phyloP scores from a whole-genome alignment of 2,329 filamentous ascomycete species.

The Simplicillium sp. region DNA sequence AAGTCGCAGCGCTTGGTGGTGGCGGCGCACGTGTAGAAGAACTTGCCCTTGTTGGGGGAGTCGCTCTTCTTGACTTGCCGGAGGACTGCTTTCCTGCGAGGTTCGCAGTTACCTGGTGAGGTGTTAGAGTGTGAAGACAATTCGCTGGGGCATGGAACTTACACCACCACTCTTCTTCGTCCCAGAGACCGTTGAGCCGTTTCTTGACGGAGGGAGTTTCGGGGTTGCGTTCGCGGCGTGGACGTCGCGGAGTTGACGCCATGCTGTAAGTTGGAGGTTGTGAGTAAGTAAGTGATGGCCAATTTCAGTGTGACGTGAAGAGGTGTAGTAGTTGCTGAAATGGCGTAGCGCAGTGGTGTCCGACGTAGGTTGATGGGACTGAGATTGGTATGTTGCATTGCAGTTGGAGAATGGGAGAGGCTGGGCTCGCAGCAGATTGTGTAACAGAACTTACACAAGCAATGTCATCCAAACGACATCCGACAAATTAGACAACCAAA shows the following conservation, averaged over 20 bases:
- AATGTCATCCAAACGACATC: too few relatives aligned
- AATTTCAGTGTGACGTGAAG: background rate
- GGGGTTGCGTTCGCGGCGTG: slow-evolving; percentile 15
- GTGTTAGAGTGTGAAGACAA: slow-evolving; percentile 1
- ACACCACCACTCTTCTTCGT: slow-evolving; percentile 27
- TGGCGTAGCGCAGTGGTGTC: too few relatives aligned
- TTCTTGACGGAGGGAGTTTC: slow-evolving; percentile 12
- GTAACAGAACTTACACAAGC: too few relatives aligned
- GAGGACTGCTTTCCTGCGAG: slow-evolving; percentile 24
- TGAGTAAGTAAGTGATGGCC: background rate
- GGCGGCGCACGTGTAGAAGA: slow-evolving; percentile 31
- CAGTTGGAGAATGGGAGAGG: too few relatives aligned
- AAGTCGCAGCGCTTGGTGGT: slow-evolving; percentile 26
- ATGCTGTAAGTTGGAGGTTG: background rate
- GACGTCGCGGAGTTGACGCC: background rate
- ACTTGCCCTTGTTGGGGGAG: slow-evolving; percentile 27
- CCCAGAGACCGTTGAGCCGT: slow-evolving; percentile 21
- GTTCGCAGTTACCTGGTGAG: slow-evolving; percentile 30
- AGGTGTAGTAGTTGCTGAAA: too few relatives aligned
- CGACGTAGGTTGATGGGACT: too few relatives aligned
- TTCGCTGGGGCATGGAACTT: slow-evolving; percentile 9
- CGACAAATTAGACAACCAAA: too few relatives aligned
- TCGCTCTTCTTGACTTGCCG: slow-evolving; percentile 25
- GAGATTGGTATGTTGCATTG: too few relatives aligned
- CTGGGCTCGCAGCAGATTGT: too few relatives aligned